Base-by-base conservation (phyloP, 1,284 basidiomycete genomes). In the Moesziomyces antarcticus region DNA sequence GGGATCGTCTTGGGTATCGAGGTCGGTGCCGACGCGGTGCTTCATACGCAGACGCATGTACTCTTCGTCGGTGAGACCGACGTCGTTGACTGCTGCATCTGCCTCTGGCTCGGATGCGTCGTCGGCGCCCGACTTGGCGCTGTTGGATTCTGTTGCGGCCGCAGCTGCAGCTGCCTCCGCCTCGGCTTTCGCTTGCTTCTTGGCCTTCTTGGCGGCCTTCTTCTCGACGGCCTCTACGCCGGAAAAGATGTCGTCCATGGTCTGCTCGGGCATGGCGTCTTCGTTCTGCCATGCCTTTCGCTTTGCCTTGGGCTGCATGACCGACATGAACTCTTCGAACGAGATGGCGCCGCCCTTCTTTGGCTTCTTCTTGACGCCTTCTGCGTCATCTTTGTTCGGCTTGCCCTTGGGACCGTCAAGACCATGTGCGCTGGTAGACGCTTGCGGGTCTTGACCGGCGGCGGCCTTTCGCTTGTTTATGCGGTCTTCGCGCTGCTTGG, bases 11-110 rank as follows among this genome's bases (percentile, higher is more conserved):
- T 61, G 57, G 50, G 57, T 58, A 43, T 69, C 66, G 40, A 79
- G 69, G 42, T 70, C 78, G 21, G 67, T 77, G 33, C 77, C 79
- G 21, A 85, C 55, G 25, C 55, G 76, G 45, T 84, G 77, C 61
- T 78, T 84, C 84, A 85, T 85, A 8, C 85, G 68, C 27, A 80
- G 77, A 2, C 81, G 81, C 65, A 86, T 73, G 73, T 85, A 86
- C 46, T 85, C 84, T 40, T 81, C 73, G 50, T 86, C 85, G 20
- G 80, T 78, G 10, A 83, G 57, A 5, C 68, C 75, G 35, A 79
- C 76, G 46, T 83, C 75, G 45, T 74, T 62, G n/a, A 75, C 75
- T 11, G 66, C 63, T 13, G 60, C 65, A 30, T 81, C 81, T 3
- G 55, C 60, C 33, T 72, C 74, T 11, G 77, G 61, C n/a, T 66